Evolutionary conservation across 2,329 filamentous ascomycete genomes (phyloP).

Genomic region (Monilinia polystroma): DNA sequence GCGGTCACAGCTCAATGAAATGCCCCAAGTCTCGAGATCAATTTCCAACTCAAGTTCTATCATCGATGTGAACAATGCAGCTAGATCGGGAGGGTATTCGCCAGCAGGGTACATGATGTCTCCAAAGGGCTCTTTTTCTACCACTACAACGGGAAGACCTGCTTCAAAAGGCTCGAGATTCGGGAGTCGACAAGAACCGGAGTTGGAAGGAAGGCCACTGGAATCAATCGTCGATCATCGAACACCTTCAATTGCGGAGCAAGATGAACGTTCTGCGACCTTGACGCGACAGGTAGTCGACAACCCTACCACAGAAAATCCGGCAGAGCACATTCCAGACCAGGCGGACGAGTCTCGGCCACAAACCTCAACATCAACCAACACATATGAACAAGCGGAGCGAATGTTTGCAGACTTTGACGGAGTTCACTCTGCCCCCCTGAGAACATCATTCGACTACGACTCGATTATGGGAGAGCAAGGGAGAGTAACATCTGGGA

Average conservation of each 20-base stretch:
- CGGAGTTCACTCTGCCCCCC: slow-evolving; percentile 63
- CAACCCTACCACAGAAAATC: slow-evolving; percentile 24
- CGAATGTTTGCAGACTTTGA: slow-evolving; percentile 78
- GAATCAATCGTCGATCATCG: slow-evolving; percentile 33
- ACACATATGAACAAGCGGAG: slow-evolving; percentile 63
- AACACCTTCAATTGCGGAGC: slow-evolving; percentile 35
- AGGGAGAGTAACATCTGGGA: not conserved
- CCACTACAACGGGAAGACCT: slow-evolving; percentile 51
- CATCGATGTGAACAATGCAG: slow-evolving; percentile 65
- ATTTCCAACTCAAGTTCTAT: slow-evolving; percentile 59
- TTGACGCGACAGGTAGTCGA: slow-evolving; percentile 33
- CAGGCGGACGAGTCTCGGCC: slow-evolving; percentile 30
- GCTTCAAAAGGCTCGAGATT: slow-evolving; percentile 52
- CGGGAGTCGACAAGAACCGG: slow-evolving; percentile 39
- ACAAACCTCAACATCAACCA: slow-evolving; percentile 34
- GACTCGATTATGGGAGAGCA: slow-evolving; percentile 14
- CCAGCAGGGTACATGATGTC: slow-evolving; percentile 67
- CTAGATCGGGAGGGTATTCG: slow-evolving; percentile 68
- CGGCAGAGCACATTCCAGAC: slow-evolving; percentile 21
- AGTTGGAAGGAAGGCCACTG: slow-evolving; percentile 40
- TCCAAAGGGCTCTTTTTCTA: slow-evolving; percentile 57
- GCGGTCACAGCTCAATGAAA: slow-evolving; percentile 46
- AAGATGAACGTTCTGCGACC: slow-evolving; percentile 34
- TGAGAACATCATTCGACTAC: slow-evolving; percentile 25
- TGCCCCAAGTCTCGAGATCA: slow-evolving; percentile 42